Conservation (phyloP, 345 rosid genomes). For the Citrus glauca region DNA sequence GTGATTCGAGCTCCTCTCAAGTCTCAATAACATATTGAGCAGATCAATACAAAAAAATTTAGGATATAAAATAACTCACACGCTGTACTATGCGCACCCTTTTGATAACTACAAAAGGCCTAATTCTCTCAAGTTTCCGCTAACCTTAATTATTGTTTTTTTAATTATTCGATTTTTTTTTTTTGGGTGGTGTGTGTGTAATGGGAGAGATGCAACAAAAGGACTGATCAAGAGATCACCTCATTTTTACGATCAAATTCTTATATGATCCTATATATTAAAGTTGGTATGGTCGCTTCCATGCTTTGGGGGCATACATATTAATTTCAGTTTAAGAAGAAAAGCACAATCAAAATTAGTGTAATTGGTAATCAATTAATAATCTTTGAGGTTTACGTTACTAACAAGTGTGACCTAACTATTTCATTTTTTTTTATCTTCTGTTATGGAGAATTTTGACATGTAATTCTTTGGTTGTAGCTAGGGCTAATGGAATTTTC, state of each 20-base stretch:
- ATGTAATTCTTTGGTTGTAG: background rate
- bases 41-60: slow-evolving; percentile 3
- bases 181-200: no score
- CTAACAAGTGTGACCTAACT: background rate
- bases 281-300: no score
- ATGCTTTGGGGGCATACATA: no score
- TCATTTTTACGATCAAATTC: no score
- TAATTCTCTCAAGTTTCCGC: slow-evolving; percentile 13
- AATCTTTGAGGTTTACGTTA: background rate
- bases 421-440: background rate
- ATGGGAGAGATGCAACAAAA: background rate
- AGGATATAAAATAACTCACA: slow-evolving; percentile 14
- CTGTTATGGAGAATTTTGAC: no score
- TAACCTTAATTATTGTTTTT: background rate
- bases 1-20: slow-evolving; percentile 12
- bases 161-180: background rate
- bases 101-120: slow-evolving; percentile 4
- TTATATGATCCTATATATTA: no score
- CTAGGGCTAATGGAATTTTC: background rate
- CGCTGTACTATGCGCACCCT: slow-evolving; percentile 14
- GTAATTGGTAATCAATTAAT: background rate
- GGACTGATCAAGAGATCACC: no score
- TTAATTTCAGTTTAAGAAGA: background rate
- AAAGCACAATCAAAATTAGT: background rate
- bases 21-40: slow-evolving; percentile 14